phyloP scores from a whole-genome alignment of 495 filamentous ascomycete genomes.

The Penicillium parvum region DNA sequence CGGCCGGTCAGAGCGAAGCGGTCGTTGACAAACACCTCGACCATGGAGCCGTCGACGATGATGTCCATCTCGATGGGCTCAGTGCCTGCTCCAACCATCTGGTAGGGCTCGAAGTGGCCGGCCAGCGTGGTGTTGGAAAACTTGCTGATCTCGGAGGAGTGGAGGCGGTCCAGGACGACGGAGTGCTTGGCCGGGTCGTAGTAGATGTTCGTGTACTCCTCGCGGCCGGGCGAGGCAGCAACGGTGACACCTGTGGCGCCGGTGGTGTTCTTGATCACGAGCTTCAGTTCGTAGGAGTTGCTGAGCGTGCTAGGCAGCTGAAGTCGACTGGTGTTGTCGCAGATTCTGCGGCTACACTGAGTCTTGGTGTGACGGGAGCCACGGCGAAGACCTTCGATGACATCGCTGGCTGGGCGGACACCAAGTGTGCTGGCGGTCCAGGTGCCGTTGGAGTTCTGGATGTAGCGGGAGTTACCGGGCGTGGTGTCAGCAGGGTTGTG shows the following conservation, averaged over 20 bases:
- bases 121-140: conserved; percentile 6
- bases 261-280: conserved; percentile 9
- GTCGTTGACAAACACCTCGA: conserved; percentile 17
- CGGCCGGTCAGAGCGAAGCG: conserved; percentile 16
- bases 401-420: conserved; percentile 11
- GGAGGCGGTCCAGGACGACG: conserved; percentile 9
- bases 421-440: conserved; percentile 18
- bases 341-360: conserved; percentile 3
- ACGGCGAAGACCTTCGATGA: conserved; percentile 10
- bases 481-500: background rate
- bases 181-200: conserved; percentile 11
- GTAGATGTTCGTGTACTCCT: conserved; percentile 17
- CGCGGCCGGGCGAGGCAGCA: conserved; percentile 8
- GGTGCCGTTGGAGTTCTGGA: conserved; percentile 6
- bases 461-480: conserved; percentile 8
- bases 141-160: conserved; percentile 10
- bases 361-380: conserved; percentile 9
- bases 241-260: conserved; percentile 12
- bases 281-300: conserved; percentile 8
- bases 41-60: conserved; percentile 14
- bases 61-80: conserved; percentile 12
- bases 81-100: background rate
- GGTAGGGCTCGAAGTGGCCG: conserved; percentile 15
- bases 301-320: conserved; percentile 1
- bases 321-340: conserved; percentile 1